phyloP scores from a whole-genome alignment of 2,329 filamentous ascomycete species.

The Colletotrichum truncatum region DNA sequence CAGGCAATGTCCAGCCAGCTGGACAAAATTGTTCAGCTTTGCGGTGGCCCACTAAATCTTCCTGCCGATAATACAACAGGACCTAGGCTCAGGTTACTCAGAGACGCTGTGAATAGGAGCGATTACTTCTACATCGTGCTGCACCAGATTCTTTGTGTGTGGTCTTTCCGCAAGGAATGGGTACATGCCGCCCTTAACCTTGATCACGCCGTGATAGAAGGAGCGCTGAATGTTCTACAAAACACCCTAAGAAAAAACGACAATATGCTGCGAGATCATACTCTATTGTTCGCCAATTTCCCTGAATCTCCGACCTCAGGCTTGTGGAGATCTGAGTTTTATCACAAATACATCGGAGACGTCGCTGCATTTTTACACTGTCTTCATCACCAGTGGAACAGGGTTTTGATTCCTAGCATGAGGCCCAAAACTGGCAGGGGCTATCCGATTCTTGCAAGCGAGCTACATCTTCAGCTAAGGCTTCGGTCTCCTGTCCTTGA shows the following conservation, averaged over 20 bases:
- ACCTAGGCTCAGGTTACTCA: constrained; percentile 63
- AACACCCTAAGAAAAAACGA: constrained; percentile 48
- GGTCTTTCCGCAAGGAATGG: constrained; percentile 51
- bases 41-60: neutral
- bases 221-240: constrained; percentile 44
- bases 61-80: constrained; percentile 6
- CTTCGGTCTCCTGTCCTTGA: constrained; percentile 63
- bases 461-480: constrained; percentile 58
- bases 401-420: constrained; percentile 44
- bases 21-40: neutral
- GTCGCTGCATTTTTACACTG: constrained; percentile 55
- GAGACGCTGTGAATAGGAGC: constrained; percentile 59
- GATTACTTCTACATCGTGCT: constrained; percentile 73
- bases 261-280: constrained; percentile 35
- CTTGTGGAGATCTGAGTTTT: constrained; percentile 26
- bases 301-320: constrained; percentile 36
- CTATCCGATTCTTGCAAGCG: constrained; percentile 66
- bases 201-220: constrained; percentile 35
- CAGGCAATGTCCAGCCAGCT: constrained; percentile 3
- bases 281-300: constrained; percentile 48
- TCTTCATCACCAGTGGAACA: constrained; percentile 51
- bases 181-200: constrained; percentile 36
- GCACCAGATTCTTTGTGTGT: constrained; percentile 72
- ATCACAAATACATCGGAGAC: constrained; percentile 34
- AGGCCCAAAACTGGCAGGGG: constrained; percentile 36